Conservation (phyloP, 768 basidiomycete genomes). For the Pleurotus ostreatus region DNA sequence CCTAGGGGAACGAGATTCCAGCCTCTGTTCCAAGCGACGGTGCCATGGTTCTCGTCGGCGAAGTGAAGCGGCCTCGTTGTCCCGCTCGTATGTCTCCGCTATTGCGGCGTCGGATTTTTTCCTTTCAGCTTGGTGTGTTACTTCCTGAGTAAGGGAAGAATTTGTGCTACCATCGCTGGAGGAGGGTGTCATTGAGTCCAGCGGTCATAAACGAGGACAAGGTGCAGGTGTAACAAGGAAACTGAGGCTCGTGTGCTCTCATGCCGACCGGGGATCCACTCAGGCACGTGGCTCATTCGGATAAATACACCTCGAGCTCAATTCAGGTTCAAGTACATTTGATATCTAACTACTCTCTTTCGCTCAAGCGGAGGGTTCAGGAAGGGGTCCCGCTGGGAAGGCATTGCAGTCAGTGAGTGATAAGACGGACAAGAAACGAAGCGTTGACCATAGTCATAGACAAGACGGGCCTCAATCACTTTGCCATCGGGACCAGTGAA, state of each 20-base stretch:
- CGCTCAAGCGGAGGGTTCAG: too few relatives aligned
- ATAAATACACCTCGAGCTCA: too few relatives aligned
- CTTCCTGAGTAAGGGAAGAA: neutral
- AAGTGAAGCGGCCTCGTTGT: slow-evolving; percentile 15
- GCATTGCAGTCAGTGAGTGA: neutral
- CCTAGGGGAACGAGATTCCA: slow-evolving; percentile 18
- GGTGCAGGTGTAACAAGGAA: neutral
- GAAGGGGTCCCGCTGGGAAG: too few relatives aligned
- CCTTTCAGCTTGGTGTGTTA: neutral
- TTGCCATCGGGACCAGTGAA: slow-evolving; percentile 61
- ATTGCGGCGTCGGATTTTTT: neutral
- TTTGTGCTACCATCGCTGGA: slow-evolving; percentile 1
- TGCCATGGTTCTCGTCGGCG: slow-evolving; percentile 14
- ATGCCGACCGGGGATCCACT: too few relatives aligned
- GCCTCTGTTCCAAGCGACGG: slow-evolving; percentile 12
- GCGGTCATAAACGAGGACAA: neutral
- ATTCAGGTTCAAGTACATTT: too few relatives aligned
- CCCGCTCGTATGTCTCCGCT: neutral
- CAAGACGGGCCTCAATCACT: slow-evolving; percentile 50
- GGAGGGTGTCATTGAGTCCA: neutral
- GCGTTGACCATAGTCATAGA: slow-evolving; percentile 67
- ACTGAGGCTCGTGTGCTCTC: too few relatives aligned
- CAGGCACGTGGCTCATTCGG: too few relatives aligned
- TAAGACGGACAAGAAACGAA: neutral
- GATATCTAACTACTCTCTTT: too few relatives aligned